phyloP scores from a whole-genome alignment of 192 early-diverging fungal species.

The Phlyctochytrium arcticum region DNA sequence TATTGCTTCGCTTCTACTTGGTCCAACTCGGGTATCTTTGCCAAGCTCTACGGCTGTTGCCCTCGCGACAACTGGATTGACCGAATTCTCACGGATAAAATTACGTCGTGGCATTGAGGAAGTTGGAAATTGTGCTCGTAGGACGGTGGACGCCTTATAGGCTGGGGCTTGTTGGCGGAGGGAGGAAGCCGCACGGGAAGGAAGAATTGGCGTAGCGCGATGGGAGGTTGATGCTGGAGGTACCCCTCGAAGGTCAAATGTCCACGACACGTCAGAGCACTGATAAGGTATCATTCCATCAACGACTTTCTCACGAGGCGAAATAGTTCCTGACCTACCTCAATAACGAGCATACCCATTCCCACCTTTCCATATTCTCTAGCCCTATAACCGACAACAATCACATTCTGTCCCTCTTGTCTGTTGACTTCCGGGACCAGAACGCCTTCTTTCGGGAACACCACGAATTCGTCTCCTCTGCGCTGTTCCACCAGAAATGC shows the following conservation, averaged over 20 bases:
- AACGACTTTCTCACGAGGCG: background rate
- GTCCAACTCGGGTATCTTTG: no score
- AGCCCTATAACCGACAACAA: constrained; percentile 43
- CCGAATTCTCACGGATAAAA: constrained; percentile 19
- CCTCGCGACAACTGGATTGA: constrained; percentile 5
- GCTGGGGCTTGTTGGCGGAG: background rate
- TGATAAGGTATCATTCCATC: background rate
- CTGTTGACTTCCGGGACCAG: constrained; percentile 30
- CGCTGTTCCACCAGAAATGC: constrained; percentile 34
- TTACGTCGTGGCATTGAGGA: constrained; percentile 3
- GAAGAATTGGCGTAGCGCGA: background rate
- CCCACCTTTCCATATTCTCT: constrained; percentile 38
- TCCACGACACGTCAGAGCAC: constrained; percentile 28
- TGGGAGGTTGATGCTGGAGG: background rate
- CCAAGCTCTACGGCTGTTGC: no score
- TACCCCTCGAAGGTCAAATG: constrained; percentile 28
- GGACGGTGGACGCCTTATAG: background rate
- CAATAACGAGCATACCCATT: constrained; percentile 40
- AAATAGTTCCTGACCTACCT: constrained; percentile 22
- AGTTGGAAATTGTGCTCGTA: background rate
- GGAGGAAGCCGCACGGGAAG: background rate
- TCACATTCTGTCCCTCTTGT: constrained; percentile 32
- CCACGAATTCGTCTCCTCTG: constrained; percentile 29
- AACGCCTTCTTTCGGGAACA: constrained; percentile 33
- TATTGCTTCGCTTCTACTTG: no score